Evolutionary conservation across 306 rosid species (phyloP).

Genomic region (Rosa rugosa): DNA sequence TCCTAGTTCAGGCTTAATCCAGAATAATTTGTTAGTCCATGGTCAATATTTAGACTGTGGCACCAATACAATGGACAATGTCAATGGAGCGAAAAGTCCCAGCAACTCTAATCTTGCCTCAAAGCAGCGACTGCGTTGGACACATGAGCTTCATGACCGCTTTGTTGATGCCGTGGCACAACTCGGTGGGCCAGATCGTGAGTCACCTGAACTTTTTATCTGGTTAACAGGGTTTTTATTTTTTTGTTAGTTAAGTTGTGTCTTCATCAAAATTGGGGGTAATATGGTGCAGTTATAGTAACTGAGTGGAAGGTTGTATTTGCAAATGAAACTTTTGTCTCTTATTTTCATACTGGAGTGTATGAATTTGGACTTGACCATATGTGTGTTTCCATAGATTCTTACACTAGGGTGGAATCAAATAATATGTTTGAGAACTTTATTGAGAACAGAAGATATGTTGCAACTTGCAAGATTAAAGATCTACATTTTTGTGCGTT

Average conservation of each 20-base stretch:
- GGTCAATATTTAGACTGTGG: conserved; percentile 54
- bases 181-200: conserved; percentile 99
- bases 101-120: conserved; percentile 70
- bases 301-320: conserved; percentile 4
- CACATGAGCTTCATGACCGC: conserved; percentile 93
- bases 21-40: conserved; percentile 54
- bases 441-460: neutral
- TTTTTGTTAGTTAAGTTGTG: conserved; percentile 11
- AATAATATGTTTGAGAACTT: conserved; percentile 4
- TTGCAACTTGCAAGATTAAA: neutral
- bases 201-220: conserved; percentile 41
- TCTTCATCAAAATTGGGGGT: conserved; percentile 10
- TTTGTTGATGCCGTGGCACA: conserved; percentile 96
- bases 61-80: conserved; percentile 63
- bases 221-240: conserved; percentile 24
- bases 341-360: neutral
- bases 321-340: neutral
- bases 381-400: neutral
- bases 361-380: neutral
- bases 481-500: conserved; percentile 22
- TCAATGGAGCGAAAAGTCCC: conserved; percentile 62
- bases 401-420: neutral
- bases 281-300: neutral
- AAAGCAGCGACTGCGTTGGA: conserved; percentile 92
- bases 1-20: conserved; percentile 49